A percentile compares a stretch with the other conserved stretches of the same genome.
phyloP scores from a whole-genome alignment of 2,329 filamentous ascomycete genomes.

The Dothistroma septosporum region DNA sequence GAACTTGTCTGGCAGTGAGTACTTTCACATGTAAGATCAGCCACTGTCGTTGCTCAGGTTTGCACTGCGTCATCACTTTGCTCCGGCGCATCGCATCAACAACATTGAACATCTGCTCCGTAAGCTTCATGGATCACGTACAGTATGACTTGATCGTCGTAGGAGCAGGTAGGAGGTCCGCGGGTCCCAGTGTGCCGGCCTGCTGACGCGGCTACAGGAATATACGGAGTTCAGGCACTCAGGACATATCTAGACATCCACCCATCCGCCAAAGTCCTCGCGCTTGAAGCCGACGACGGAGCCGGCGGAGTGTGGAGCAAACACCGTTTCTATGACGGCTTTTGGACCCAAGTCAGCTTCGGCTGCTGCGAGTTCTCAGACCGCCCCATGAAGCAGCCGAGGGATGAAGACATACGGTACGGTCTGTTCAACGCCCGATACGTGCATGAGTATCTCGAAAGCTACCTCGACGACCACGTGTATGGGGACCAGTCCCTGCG shows the following conservation, averaged over 20 bases:
- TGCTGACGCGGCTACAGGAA: background rate
- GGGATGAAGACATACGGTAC: constrained; percentile 19
- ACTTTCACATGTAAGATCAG: too few relatives aligned
- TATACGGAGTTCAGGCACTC: constrained; percentile 22
- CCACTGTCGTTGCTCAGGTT: too few relatives aligned
- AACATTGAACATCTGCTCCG: too few relatives aligned
- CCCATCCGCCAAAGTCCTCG: constrained; percentile 17
- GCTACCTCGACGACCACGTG: constrained; percentile 26
- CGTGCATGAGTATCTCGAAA: constrained; percentile 27
- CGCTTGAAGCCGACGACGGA: constrained; percentile 18
- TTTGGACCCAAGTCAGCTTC: constrained; percentile 29
- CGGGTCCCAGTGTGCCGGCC: background rate
- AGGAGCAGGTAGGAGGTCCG: background rate
- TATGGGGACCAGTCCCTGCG: constrained; percentile 21
- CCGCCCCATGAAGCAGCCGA: constrained; percentile 13
- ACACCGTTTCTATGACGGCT: constrained; percentile 22
- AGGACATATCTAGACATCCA: constrained; percentile 25
- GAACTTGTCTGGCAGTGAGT: too few relatives aligned
- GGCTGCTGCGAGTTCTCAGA: constrained; percentile 29
- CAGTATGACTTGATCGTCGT: background rate
- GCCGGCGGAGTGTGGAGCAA: constrained; percentile 17
- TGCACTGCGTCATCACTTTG: too few relatives aligned
- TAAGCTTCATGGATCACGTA: background rate
- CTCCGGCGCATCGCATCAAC: too few relatives aligned
- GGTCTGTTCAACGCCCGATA: constrained; percentile 26